Base-by-base conservation (phyloP, 805 yeast genomes). In the Ogataea siamensis region DNA sequence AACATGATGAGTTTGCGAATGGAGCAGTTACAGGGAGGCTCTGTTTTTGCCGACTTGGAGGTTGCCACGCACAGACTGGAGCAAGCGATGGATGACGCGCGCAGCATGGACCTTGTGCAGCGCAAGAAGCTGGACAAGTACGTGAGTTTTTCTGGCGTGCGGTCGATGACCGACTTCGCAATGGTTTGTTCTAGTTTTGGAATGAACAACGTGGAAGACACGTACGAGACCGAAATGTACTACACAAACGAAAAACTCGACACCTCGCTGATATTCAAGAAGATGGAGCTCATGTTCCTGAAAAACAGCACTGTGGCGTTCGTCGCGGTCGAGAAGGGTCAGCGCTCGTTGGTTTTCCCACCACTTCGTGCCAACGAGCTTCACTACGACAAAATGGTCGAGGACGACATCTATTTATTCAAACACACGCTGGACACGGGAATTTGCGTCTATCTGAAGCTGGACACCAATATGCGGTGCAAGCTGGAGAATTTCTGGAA, bases 281-380 rank as follows among this genome's bases (percentile, higher is more conserved):
- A 46, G 7, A 27, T 50, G 18, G 47, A 51, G 38, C 26, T 55
- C 4, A 13, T 45, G 7, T 45, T 55, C 27, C 28, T 55, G 16
- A 26, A 42, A n/a, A 23, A 38, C 17, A 19, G 32, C 3, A 39
- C 47, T 7, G 22, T 58, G 12, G 66, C 63, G 6, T 32, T 66
- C 5, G 51, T 63, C 10, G 47, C 55, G n/a, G 35, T 55, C 9
- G 62, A 63, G 22, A 53, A 54, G 6, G 41, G 47, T 23, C 58
- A 57, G 5, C 50, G 59, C 16, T 47, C 60, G 5, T 39, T 66
- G 26, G 22, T 66, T 20, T 66, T 67, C 36, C 64, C 68, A 6
- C 62, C 63, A 15, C 44, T 67, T 17, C 47, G 53, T 23, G 37
- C 39, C n/a, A 43, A 47, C 9, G 66, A 62, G 33, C 48, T 66